These are phyloP conservation scores for Candida sanyaensis DNA, from an alignment of 1,139 yeast genomes.

Conservation along the genomic window DNA sequence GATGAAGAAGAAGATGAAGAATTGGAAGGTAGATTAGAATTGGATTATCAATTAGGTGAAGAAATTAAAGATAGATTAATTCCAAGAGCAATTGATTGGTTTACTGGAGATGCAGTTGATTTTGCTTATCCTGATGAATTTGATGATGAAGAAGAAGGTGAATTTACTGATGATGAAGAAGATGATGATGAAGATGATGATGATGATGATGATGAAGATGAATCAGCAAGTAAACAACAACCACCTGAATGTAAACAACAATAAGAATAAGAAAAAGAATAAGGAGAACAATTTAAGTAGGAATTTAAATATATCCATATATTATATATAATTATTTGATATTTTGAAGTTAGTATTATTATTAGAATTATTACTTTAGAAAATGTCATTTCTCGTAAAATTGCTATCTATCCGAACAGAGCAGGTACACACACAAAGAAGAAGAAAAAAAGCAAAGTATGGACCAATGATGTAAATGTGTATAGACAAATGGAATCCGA, in stretches of 20 bases:
- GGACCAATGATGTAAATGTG: too few relatives aligned
- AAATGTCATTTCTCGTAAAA: too few relatives aligned
- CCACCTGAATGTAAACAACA: conserved; percentile 91
- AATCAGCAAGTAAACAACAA: conserved; percentile 51
- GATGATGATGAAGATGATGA: conserved; percentile 53
- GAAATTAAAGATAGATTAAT: conserved; percentile 93
- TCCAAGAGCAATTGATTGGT: conserved; percentile 98
- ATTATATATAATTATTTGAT: background rate
- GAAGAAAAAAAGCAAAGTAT: too few relatives aligned
- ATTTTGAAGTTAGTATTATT: background rate
- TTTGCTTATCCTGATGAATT: conserved; percentile 49
- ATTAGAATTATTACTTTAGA: background rate
- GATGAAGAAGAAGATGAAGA: conserved; percentile 72
- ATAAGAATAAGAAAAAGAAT: too few relatives aligned
- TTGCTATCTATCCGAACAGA: too few relatives aligned
- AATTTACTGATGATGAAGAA: conserved; percentile 39
- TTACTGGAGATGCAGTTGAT: conserved; percentile 92
- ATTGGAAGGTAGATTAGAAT: conserved; percentile 81
- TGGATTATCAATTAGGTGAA: conserved; percentile 96
- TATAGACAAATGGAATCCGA: too few relatives aligned
- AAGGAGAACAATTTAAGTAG: background rate
- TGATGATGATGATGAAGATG: conserved; percentile 29
- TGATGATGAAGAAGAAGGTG: conserved; percentile 48
- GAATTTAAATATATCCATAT: background rate
- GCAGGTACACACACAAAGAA: too few relatives aligned